These are phyloP conservation scores for Eutrema salsugineum DNA, from an alignment of 441 rosid species.

Conservation along the genomic window DNA sequence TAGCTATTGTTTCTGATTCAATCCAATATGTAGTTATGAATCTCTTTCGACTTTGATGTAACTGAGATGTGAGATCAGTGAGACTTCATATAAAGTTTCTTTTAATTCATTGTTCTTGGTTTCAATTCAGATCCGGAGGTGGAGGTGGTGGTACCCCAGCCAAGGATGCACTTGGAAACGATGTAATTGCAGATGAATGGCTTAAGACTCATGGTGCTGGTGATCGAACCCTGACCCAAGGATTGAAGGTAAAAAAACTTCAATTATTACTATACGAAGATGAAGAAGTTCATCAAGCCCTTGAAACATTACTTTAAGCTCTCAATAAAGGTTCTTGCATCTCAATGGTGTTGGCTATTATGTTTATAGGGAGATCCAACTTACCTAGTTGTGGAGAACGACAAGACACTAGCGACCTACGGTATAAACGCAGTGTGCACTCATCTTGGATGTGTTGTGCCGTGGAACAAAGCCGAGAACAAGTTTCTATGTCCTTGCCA, in stretches of 20 bases:
- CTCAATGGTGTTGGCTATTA: background rate
- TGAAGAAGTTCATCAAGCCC: background rate
- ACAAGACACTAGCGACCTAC: slow-evolving; percentile 76
- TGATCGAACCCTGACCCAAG: slow-evolving; percentile 85
- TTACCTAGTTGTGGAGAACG: slow-evolving; percentile 93
- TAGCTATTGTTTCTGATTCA: background rate
- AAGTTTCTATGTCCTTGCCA: slow-evolving; percentile 99
- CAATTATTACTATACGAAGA: background rate
- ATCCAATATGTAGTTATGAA: background rate
- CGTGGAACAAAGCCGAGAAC: slow-evolving; percentile 84
- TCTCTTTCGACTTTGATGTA: background rate
- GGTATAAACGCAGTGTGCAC: slow-evolving; percentile 94
- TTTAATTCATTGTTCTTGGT: background rate
- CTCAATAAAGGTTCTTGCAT: background rate
- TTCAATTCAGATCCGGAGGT: slow-evolving; percentile 47
- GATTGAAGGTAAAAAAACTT: slow-evolving; percentile 58
- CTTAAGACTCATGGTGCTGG: slow-evolving; percentile 83
- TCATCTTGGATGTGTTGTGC: slow-evolving; percentile 98
- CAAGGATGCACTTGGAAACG: slow-evolving; percentile 92
- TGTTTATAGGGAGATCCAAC: slow-evolving; percentile 88
- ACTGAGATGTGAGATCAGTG: background rate
- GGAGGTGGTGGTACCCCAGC: slow-evolving; percentile 71
- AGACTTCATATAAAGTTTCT: background rate
- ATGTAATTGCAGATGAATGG: slow-evolving; percentile 65
- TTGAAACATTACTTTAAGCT: background rate